phyloP scores from a whole-genome alignment of 805 yeast species.

The Saturnispora halmiae region DNA sequence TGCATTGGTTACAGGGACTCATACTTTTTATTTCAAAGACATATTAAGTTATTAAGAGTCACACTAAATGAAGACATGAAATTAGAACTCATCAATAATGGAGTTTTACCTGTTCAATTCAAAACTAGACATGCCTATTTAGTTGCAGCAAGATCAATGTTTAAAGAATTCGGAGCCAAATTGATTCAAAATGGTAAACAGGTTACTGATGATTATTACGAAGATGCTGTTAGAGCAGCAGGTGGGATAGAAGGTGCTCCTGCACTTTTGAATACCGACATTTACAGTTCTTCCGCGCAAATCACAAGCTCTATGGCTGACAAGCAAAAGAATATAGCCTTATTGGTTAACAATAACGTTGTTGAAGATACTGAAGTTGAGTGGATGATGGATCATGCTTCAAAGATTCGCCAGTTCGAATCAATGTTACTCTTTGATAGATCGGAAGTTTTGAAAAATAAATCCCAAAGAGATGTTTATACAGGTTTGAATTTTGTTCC shows the following conservation, averaged over 20 bases:
- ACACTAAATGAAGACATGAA: constrained; percentile 71
- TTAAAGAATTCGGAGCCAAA: constrained; percentile 85
- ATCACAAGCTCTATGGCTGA: background rate
- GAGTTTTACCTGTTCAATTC: constrained; percentile 78
- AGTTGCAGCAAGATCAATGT: constrained; percentile 84
- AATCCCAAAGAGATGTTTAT: constrained; percentile 70
- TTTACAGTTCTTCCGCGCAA: background rate
- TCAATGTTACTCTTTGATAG: constrained; percentile 50
- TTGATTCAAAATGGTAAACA: constrained; percentile 72
- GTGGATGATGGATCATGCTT: constrained; percentile 81
- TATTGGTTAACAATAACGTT: constrained; percentile 7
- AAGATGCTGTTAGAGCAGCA: constrained; percentile 42
- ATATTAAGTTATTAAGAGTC: constrained; percentile 63
- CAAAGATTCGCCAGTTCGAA: constrained; percentile 68
- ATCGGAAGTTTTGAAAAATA: constrained; percentile 36
- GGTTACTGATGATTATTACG: constrained; percentile 85
- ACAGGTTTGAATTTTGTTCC: constrained; percentile 80
- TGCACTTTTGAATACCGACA: constrained; percentile 6
- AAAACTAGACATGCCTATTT: constrained; percentile 84
- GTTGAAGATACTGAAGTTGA: constrained; percentile 18
- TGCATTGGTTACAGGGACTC: constrained; percentile 92
- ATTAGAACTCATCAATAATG: constrained; percentile 69
- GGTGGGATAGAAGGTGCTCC: constrained; percentile 62
- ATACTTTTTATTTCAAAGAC: constrained; percentile 80
- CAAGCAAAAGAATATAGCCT: constrained; percentile 9